Evolutionary conservation across 1,284 basidiomycete species (phyloP).

Genomic region (Cronartium quercuum): DNA sequence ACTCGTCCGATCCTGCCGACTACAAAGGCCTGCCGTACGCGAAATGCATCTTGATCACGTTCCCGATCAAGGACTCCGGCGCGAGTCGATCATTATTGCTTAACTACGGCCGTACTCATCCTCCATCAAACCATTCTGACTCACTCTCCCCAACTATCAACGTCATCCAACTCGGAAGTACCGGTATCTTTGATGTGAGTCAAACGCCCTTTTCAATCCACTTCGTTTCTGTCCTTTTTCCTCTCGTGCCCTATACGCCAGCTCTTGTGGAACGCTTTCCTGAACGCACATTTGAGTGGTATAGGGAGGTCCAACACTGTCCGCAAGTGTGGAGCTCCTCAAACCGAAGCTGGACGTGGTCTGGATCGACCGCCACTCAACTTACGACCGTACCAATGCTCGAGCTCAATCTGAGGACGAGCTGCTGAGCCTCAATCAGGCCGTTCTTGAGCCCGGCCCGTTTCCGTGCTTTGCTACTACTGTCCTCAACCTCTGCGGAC

Average conservation of each 20-base stretch:
- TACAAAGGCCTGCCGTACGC: conserved; percentile 57
- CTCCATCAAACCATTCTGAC: background rate
- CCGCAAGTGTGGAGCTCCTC: background rate
- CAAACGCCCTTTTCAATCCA: background rate
- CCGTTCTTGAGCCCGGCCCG: background rate
- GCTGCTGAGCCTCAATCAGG: conserved; percentile 53
- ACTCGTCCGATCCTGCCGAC: conserved; percentile 47
- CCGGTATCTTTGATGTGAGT: conserved; percentile 51
- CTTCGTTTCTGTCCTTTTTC: conserved; percentile 33
- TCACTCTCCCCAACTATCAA: background rate
- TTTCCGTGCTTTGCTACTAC: conserved; percentile 48
- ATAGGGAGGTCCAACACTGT: conserved; percentile 13
- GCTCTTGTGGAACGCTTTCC: too few relatives aligned
- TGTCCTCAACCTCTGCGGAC: conserved; percentile 60
- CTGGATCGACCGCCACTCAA: conserved; percentile 58
- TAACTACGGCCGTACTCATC: conserved; percentile 45
- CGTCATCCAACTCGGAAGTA: conserved; percentile 61
- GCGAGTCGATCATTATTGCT: conserved; percentile 52
- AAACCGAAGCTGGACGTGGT: background rate
- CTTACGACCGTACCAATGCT: conserved; percentile 50
- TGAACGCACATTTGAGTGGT: too few relatives aligned
- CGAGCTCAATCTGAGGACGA: conserved; percentile 57
- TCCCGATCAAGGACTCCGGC: conserved; percentile 56
- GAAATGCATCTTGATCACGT: conserved; percentile 59
- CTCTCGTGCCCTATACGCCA: background rate